These are phyloP conservation scores for Naganishia cerealis DNA, from an alignment of 1,284 basidiomycete species.

Conservation along the genomic window DNA sequence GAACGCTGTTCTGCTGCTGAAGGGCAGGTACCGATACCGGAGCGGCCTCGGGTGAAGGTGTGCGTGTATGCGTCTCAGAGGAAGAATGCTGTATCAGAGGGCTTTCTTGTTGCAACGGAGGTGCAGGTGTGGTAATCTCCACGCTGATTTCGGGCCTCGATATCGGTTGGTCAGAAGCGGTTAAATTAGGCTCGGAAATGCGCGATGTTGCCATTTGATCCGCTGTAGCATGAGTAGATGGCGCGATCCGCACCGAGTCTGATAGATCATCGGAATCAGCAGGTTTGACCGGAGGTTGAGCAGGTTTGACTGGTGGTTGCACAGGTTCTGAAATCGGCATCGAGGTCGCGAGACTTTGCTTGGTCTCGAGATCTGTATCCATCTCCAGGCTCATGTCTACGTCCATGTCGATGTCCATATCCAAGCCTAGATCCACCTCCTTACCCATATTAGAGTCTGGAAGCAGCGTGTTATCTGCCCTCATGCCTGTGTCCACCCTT, in stretches of 20 bases:
- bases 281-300: too few species aligned
- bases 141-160: not conserved
- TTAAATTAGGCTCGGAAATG: not conserved
- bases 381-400: not conserved
- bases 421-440: not conserved
- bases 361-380: not conserved
- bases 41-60: not conserved
- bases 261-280: not conserved
- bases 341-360: not conserved
- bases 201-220: not conserved
- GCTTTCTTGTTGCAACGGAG: not conserved
- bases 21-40: not conserved
- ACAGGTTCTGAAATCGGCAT: not conserved
- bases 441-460: not conserved
- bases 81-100: not conserved
- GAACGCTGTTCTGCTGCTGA: not conserved
- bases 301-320: too few species aligned
- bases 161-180: not conserved
- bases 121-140: not conserved
- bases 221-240: too few species aligned
- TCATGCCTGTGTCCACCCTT: not conserved
- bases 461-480: not conserved
- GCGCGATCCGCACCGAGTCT: not conserved
- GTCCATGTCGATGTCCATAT: constrained; percentile 20
- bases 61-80: not conserved